Evolutionary conservation across 176 grass and related monocot genomes (phyloP).

Genomic region (Lolium rigidum): DNA sequence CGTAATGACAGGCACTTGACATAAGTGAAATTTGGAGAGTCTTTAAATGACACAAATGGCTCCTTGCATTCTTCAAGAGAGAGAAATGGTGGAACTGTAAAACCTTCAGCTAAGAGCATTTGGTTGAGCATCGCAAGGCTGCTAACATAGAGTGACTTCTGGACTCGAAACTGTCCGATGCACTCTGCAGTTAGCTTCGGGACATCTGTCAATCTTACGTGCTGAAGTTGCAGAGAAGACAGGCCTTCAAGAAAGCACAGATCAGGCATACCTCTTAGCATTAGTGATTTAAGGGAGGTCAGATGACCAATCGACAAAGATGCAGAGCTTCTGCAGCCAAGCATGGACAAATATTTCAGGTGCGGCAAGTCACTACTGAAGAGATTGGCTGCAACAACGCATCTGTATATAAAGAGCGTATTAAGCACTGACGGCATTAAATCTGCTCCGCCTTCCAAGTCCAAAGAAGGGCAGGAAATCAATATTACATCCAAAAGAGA

Average conservation of each 20-base stretch:
- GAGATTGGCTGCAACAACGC: background rate
- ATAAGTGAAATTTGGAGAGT: background rate
- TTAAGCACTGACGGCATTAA: background rate
- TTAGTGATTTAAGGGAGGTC: background rate
- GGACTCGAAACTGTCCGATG: background rate
- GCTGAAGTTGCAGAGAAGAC: background rate
- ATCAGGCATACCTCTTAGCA: background rate
- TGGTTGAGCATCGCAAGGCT: background rate
- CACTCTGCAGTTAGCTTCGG: background rate
- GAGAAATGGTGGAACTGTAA: background rate
- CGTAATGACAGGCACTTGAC: fast-evolving
- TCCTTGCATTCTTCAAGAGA: background rate
- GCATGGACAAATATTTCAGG: fast-evolving
- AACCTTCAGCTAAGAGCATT: slow-evolving; percentile 9
- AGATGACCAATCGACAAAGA: background rate
- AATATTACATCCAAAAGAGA: background rate
- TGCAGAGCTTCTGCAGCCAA: background rate
- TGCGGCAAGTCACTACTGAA: background rate
- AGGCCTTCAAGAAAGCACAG: background rate
- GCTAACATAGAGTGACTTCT: fast-evolving
- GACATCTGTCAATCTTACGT: fast-evolving
- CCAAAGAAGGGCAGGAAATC: background rate
- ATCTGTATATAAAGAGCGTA: background rate
- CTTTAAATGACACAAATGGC: background rate
- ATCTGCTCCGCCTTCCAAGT: background rate